phyloP scores from a whole-genome alignment of 78 protist genomes.

The Dictyostelium citrinum region DNA sequence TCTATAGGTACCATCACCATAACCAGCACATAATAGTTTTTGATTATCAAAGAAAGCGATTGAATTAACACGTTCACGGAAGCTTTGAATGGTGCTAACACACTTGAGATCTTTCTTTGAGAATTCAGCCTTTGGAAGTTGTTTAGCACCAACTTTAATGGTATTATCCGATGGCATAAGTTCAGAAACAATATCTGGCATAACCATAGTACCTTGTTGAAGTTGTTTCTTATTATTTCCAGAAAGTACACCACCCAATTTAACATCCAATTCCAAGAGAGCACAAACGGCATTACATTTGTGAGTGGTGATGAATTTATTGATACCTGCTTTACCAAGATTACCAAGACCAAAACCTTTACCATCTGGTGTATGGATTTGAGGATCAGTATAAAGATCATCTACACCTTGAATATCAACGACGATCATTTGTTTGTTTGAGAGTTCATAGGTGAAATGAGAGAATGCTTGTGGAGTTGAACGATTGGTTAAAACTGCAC shows the following conservation, averaged over 20 bases:
- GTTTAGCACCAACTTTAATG: conserved; percentile 50
- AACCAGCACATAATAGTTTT: conserved; percentile 53
- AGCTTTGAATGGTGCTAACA: conserved; percentile 38
- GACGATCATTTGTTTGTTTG: conserved; percentile 30
- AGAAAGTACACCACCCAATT: conserved; percentile 28
- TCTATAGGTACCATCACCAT: conserved; percentile 64
- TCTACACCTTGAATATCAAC: conserved; percentile 94
- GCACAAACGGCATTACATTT: conserved; percentile 89
- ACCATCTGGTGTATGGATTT: conserved; percentile 87
- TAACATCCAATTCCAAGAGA: conserved; percentile 47
- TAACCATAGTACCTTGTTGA: conserved; percentile 63
- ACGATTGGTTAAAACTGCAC: conserved; percentile 60
- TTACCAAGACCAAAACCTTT: conserved; percentile 90
- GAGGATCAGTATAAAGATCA: conserved; percentile 95
- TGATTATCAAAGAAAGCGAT: conserved; percentile 40
- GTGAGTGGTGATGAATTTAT: conserved; percentile 84
- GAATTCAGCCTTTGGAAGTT: conserved; percentile 31
- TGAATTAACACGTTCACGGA: conserved; percentile 50
- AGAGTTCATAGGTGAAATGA: conserved; percentile 89
- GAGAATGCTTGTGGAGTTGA: conserved; percentile 94
- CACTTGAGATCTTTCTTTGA: conserved; percentile 48
- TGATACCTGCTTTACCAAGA: conserved; percentile 86
- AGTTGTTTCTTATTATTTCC: conserved; percentile 24
- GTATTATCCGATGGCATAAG: not conserved
- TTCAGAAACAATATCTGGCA: conserved; percentile 54